Evolutionary conservation across 305 asterid genomes (phyloP), one percentile per base, ranked within the genome.

Genomic region (Rubia occidens): DNA sequence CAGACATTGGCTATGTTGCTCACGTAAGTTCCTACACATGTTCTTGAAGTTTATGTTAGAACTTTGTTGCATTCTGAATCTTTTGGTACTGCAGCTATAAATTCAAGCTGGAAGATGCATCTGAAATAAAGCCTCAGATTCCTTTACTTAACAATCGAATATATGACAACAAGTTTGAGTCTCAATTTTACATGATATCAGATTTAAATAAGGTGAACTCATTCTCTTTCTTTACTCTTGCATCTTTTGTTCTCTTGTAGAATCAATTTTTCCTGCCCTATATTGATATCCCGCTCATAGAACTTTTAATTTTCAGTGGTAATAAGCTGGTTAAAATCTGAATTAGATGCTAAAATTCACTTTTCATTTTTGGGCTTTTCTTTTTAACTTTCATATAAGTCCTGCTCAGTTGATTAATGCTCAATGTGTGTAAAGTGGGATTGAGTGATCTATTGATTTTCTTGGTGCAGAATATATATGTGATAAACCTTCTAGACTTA

Each of bases 131-230:
- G 81, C 97, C 99, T 72, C 81, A 83, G 75, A 82, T 95, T 81
- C 97, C 99, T 59, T 80, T 89, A 58, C 91, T 95, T 56, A 95
- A 95, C 89, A 91, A 89, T 78, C 94, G 99, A 44, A 86, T 91
- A 71, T 95, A 95, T 72, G 99, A 95, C 78, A 95, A 86, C 81
- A 89, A 95, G 77, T 89, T 95, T 73, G 99, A 95, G 86, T 81
- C 99, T 80, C 99, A 95, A 73, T 95, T 95, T 82, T 95, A 95
- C 76, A 88, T 91, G 89, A 88, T 95, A 81, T 95, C 97, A 20
- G 96, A 95, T 86, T 51, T 87, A 69, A 91, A 95, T 85, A 91
- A 89, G 96, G 99, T 94, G 68, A 49, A 53, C 44, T 21, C 39
- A 5, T 70, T 24, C 58, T 39, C 60, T 40, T 17, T 18, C 8